Evolutionary conservation across 2,329 filamentous ascomycete species (phyloP).

Genomic region (Calonectria pseudoreteaudii): DNA sequence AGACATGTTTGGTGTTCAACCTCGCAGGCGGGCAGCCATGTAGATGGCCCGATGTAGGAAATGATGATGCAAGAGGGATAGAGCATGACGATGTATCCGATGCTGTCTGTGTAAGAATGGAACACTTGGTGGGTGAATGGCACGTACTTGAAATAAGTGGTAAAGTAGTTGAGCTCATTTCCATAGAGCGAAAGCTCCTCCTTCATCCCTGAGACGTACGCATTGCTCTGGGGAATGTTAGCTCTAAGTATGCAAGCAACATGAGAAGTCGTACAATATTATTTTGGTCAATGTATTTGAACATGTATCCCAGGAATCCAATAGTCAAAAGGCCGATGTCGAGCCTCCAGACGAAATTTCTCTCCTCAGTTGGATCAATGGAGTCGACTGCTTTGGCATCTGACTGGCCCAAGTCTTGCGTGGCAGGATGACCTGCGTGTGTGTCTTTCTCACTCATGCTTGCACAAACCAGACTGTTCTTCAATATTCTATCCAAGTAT

Average conservation of each 20-base stretch:
- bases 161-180: conserved; percentile 25
- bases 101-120: neutral
- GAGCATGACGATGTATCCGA: conserved; percentile 29
- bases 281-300: conserved; percentile 28
- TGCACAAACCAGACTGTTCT: too few species aligned
- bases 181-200: conserved; percentile 20
- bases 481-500: neutral
- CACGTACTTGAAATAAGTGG: conserved; percentile 12
- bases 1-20: neutral
- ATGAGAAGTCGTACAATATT: conserved; percentile 14
- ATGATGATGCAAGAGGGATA: conserved; percentile 23
- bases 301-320: conserved; percentile 25
- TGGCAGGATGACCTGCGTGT: neutral
- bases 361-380: neutral
- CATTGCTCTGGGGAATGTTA: conserved; percentile 1
- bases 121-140: neutral
- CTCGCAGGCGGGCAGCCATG: conserved; percentile 21
- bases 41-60: conserved; percentile 22
- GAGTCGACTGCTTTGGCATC: neutral
- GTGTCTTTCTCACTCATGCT: neutral
- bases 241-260: neutral
- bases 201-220: conserved; percentile 24
- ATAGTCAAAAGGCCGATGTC: conserved; percentile 12
- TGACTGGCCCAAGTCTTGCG: too few species aligned
- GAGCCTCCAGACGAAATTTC: conserved; percentile 7